Conservation (phyloP, 208 protist genomes). For the Paratrypanosoma confusum region DNA sequence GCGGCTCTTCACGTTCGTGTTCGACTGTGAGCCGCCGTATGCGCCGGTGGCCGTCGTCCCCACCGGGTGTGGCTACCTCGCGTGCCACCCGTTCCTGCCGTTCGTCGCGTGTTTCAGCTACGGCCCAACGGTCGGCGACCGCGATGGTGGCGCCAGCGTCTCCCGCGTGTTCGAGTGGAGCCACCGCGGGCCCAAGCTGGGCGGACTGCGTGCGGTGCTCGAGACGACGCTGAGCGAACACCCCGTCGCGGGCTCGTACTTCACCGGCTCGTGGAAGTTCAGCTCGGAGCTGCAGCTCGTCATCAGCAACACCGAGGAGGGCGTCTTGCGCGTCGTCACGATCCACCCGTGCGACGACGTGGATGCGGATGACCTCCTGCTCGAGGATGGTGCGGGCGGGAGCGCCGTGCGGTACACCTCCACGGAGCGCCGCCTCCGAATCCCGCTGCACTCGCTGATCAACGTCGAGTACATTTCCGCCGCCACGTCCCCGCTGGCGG, state of each 20-base stretch:
- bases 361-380: neutral
- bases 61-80: constrained; percentile 18
- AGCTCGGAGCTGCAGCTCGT: constrained; percentile 50
- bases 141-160: neutral
- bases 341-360: too few relatives aligned
- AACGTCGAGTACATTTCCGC: constrained; percentile 78
- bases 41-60: constrained; percentile 20
- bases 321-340: constrained; percentile 43
- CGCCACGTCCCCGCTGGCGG: constrained; percentile 25
- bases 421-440: constrained; percentile 21
- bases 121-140: constrained; percentile 1
- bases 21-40: constrained; percentile 33
- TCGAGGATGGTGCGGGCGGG: neutral
- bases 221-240: too few relatives aligned
- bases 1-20: constrained; percentile 38
- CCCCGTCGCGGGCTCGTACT: constrained; percentile 7
- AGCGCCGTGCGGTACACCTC: constrained; percentile 5
- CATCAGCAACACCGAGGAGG: constrained; percentile 49
- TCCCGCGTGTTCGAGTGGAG: constrained; percentile 1
- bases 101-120: constrained; percentile 47
- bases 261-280: constrained; percentile 79
- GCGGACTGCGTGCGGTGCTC: too few relatives aligned
- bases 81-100: constrained; percentile 66
- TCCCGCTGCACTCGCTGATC: constrained; percentile 53
- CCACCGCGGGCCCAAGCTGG: too few relatives aligned